Conservation (phyloP, 2,329 filamentous ascomycete genomes). For the Byssochlamys sp. region DNA sequence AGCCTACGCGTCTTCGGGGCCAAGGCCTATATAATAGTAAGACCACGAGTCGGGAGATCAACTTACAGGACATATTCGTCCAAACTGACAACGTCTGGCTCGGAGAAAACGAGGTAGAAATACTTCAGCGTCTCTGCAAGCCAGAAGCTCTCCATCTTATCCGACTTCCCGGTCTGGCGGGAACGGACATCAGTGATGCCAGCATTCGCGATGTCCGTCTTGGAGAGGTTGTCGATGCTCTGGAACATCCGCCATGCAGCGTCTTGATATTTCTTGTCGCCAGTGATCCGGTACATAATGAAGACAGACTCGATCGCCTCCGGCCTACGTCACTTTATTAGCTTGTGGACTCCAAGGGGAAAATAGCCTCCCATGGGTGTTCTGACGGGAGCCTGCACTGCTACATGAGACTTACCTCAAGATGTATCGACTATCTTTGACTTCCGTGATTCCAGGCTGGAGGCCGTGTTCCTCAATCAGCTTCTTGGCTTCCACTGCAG, state of each 20-base stretch:
- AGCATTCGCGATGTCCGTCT: slow-evolving; percentile 36
- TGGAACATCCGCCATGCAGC: slow-evolving; percentile 43
- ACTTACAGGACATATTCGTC: slow-evolving; percentile 37
- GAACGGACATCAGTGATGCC: slow-evolving; percentile 34
- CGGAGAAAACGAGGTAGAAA: slow-evolving; percentile 37
- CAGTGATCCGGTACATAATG: slow-evolving; percentile 51
- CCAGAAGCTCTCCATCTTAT: slow-evolving; percentile 40
- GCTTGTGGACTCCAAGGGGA: neutral
- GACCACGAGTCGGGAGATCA: neutral
- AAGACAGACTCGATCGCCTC: slow-evolving; percentile 56
- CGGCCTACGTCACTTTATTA: slow-evolving; percentile 22
- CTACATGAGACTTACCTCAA: slow-evolving; percentile 5
- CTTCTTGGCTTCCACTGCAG: neutral
- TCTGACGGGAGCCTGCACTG: neutral
- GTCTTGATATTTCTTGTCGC: slow-evolving; percentile 39
- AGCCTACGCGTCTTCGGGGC: neutral
- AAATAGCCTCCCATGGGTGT: neutral
- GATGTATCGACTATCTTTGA: slow-evolving; percentile 7
- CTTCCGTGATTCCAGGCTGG: slow-evolving; percentile 6
- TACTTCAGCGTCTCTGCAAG: slow-evolving; percentile 39
- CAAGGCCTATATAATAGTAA: neutral
- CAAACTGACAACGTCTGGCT: slow-evolving; percentile 30
- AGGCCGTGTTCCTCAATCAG: slow-evolving; percentile 1
- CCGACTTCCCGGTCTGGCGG: slow-evolving; percentile 16
- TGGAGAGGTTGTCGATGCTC: slow-evolving; percentile 35